Evolutionary conservation across 73 alveolate species (phyloP).

Genomic region (Stentor coeruleus): DNA sequence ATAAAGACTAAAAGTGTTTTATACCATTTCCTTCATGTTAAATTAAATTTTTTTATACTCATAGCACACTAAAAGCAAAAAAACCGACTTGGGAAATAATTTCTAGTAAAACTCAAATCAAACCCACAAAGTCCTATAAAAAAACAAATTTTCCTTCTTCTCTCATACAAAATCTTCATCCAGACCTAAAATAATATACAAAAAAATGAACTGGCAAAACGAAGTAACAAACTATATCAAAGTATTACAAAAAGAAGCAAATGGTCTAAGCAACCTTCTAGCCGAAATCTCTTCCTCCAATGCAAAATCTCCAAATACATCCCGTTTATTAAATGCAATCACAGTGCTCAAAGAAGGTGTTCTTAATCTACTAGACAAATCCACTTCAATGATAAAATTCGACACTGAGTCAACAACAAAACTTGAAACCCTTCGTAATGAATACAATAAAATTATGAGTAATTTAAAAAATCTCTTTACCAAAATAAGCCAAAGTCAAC

Average conservation of each 20-base stretch:
- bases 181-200: too few relatives aligned
- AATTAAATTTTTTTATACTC: too few relatives aligned
- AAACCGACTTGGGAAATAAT: too few relatives aligned
- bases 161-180: too few relatives aligned
- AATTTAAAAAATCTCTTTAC: too few relatives aligned
- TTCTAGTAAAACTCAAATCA: too few relatives aligned
- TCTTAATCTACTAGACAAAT: neutral
- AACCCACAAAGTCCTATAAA: too few relatives aligned
- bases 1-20: too few relatives aligned
- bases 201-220: conserved; percentile 5
- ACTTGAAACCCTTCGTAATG: neutral
- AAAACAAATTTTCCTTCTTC: too few relatives aligned
- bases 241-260: neutral
- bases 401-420: neutral
- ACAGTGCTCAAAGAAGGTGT: neutral
- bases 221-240: neutral
- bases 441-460: neutral
- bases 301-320: neutral
- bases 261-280: neutral
- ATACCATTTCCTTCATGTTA: too few relatives aligned
- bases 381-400: neutral
- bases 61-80: too few relatives aligned
- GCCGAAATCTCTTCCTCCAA: neutral
- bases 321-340: neutral
- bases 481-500: neutral